Base-by-base conservation (phyloP, 1,284 basidiomycete species). In the Retiboletus flavoniger region DNA sequence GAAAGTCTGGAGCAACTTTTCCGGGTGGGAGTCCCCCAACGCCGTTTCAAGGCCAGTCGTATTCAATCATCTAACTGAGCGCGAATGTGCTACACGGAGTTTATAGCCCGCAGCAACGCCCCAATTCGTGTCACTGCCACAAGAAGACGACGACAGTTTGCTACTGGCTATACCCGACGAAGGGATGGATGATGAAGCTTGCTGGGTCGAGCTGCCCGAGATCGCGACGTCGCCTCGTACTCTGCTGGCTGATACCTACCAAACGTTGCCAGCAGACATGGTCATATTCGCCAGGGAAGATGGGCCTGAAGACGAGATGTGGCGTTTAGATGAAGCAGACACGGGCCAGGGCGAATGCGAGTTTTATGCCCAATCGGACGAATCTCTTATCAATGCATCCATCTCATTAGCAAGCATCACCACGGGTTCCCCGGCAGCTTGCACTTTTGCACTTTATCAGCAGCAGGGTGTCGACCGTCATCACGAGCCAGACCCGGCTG, bases 31-130 rank as follows among this genome's bases (percentile, higher is more conserved):
- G 65, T 80, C 56, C 75, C 73, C 41, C 74, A 74, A 7, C 70
- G 72, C 7, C 74, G 67, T 36, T 83, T 84, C 67, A 84, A 82
- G 77, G 85, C 83, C 57, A 54, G 65, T 66, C 31, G 28, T 29
- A 50, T 63, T 48, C 38, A 41, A 26, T 55, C 21, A 40, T 17
- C n/a, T 47, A 48, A 50, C 28, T 14, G 29, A 39, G 34, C 38
- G 11, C 41, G 28, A 26, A 17, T 43, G 34, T 56, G 32, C 44
- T 50, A 57, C 34, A 31, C 43, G 38, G 42, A 31, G 21, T 47
- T 47, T 58, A 31, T 52, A 68, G 65, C 58, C 59, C 28, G 43
- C 45, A 34, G 42, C 47, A 49, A 51, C 59, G 6, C 39, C 56
- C 42, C 52, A 57, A 38, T 17, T 46, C 7, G 39, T 48, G 28